These are phyloP conservation scores for Ascochyta viciae-villosae DNA, from an alignment of 2,329 filamentous ascomycete genomes.

Conservation along the genomic window DNA sequence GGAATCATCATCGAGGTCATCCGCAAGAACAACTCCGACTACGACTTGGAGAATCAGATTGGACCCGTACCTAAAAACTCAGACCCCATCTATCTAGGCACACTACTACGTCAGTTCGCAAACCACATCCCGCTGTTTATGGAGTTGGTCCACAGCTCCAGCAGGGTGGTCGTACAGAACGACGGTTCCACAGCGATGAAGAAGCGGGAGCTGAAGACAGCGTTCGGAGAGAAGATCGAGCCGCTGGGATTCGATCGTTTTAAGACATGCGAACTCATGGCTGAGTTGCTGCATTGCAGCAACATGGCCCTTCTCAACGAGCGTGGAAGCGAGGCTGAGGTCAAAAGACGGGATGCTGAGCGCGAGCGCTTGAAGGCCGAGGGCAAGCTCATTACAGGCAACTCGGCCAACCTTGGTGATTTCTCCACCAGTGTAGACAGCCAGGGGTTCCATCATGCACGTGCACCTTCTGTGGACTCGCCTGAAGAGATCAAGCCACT, in stretches of 20 bases:
- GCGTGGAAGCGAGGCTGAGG: conserved; percentile 84
- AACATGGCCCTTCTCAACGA: conserved; percentile 98
- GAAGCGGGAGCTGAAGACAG: conserved; percentile 78
- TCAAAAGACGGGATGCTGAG: conserved; percentile 79
- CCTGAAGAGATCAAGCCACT: conserved; percentile 73
- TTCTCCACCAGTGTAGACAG: conserved; percentile 61
- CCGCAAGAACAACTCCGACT: conserved; percentile 98
- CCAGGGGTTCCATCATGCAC: conserved; percentile 59
- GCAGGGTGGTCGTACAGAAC: conserved; percentile 63
- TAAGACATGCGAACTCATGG: conserved; percentile 99
- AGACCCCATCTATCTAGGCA: conserved; percentile 95
- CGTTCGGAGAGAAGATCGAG: conserved; percentile 90
- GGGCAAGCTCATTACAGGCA: conserved; percentile 71
- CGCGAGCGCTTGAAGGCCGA: conserved; percentile 79
- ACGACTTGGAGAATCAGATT: conserved; percentile 88
- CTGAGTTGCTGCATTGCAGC: conserved; percentile 94
- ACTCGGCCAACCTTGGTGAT: conserved; percentile 63
- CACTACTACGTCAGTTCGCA: conserved; percentile 85
- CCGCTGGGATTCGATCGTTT: conserved; percentile 96
- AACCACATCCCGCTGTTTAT: conserved; percentile 94
- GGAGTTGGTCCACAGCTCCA: conserved; percentile 80
- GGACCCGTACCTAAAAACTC: conserved; percentile 82
- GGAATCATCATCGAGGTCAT: conserved; percentile 99
- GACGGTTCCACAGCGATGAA: conserved; percentile 68
- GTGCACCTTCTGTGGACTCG: conserved; percentile 57